Base-by-base conservation (phyloP, 2,329 filamentous ascomycete species). In the Fusarium oligoseptatum region DNA sequence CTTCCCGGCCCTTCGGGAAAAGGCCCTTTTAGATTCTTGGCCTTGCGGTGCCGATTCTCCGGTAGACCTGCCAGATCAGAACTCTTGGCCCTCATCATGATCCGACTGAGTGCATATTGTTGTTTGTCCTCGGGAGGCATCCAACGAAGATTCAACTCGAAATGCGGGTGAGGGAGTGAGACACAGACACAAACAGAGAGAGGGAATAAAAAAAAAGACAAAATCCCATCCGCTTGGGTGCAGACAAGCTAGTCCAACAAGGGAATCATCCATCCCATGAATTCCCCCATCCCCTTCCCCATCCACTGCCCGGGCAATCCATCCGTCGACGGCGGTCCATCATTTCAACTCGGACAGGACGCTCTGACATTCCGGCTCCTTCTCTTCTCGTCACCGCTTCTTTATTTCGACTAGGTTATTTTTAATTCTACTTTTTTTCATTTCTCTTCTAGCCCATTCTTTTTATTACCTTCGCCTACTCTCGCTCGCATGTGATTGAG, bases 11-110 rank as follows among this genome's bases (percentile, higher is more conserved):
- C 37, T 27, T 64, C 50, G 62, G 48, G 14, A 36, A 57, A 57
- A 34, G 45, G 48, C 24, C 27, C 37, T 45, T 12, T 43, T 22
- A 57, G 45, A 50, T 58, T 29, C 36, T 64, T n/a, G 50, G n/a
- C 60, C 68, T 68, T 74, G 68, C 45, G 50, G 56, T 75, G 72
- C 72, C 72, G 69, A 64, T 75, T 73, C 65, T 75, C 72, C 68
- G 72, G 60, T 58, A 74, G 45, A 75, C 68, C 68, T 73, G 62
- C 72, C 68, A 75, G 65, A 67, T 75, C 61, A 29, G 64, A 75
- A 32, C 41, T 45, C 60, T 61, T 56, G 50, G 50, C 39, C 34
- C 43, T 36, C 60, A 64, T 39, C 61, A 55, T 41, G 61, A 34
- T 50, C 50, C 22, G 60, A 50, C 22, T 29, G 41, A 45, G 43